Evolutionary conservation across 495 filamentous ascomycete genomes (phyloP).

Genomic region (Jackrogersella minutella): DNA sequence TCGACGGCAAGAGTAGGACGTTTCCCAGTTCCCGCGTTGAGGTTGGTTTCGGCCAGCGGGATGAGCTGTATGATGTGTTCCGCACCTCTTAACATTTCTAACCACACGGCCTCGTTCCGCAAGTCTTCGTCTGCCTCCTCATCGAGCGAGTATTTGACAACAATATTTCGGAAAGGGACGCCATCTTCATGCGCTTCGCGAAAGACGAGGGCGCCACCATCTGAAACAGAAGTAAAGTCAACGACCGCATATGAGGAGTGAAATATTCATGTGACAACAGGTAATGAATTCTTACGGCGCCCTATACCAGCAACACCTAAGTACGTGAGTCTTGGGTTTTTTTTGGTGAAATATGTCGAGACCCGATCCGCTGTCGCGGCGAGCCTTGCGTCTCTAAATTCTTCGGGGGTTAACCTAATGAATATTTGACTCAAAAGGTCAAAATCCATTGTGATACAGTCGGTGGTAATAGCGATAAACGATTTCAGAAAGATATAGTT

Average conservation of each 20-base stretch:
- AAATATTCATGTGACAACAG: neutral
- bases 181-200: neutral
- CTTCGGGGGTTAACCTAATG: neutral
- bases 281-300: constrained; percentile 11
- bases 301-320: constrained; percentile 13
- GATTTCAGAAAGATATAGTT: neutral
- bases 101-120: constrained; percentile 21
- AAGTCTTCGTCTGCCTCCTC: constrained; percentile 4
- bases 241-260: neutral
- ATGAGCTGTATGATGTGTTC: constrained; percentile 33
- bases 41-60: neutral
- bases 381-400: neutral
- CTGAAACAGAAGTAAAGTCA: neutral
- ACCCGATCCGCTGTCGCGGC: neutral
- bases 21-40: constrained; percentile 8
- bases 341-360: neutral
- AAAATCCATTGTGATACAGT: neutral
- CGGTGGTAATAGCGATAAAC: neutral
- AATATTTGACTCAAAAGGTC: neutral
- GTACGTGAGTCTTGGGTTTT: constrained; percentile 4
- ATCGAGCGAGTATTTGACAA: constrained; percentile 37
- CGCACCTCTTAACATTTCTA: constrained; percentile 26
- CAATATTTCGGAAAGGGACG: neutral
- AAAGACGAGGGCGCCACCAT: constrained; percentile 21
- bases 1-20: constrained; percentile 33